Evolutionary conservation across 2,329 filamentous ascomycete species (phyloP).

Genomic region (Akanthomyces lecanii): DNA sequence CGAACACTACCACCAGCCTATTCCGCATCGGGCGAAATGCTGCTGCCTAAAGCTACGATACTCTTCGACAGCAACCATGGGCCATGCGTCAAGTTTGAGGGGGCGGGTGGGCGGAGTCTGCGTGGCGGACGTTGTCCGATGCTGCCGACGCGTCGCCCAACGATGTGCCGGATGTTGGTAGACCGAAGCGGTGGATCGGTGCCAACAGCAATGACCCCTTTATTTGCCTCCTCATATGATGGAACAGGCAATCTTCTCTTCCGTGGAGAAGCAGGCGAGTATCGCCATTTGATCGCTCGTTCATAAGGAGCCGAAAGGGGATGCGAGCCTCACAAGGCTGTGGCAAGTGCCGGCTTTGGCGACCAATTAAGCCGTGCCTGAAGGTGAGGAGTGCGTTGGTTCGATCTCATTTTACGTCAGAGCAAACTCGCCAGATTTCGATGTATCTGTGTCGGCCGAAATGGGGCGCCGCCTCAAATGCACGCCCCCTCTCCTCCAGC

Average conservation of each 20-base stretch:
- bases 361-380: neutral
- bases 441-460: too few species aligned
- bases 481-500: neutral
- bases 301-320: neutral
- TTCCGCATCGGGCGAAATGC: neutral
- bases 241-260: neutral
- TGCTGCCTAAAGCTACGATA: neutral
- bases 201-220: neutral
- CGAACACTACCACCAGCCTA: neutral
- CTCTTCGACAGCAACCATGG: neutral
- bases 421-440: too few species aligned
- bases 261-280: neutral
- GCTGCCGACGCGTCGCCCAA: too few species aligned
- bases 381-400: too few species aligned
- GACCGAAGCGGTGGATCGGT: neutral
- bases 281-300: neutral
- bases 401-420: too few species aligned
- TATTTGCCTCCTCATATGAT: neutral
- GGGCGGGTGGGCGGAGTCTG: neutral
- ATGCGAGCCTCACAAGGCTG: neutral
- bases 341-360: neutral
- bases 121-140: neutral
- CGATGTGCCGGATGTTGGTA: neutral
- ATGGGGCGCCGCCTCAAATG: neutral
- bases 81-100: neutral